Conservation (phyloP, 169 alveolate genomes). For the Babesia caballi region DNA sequence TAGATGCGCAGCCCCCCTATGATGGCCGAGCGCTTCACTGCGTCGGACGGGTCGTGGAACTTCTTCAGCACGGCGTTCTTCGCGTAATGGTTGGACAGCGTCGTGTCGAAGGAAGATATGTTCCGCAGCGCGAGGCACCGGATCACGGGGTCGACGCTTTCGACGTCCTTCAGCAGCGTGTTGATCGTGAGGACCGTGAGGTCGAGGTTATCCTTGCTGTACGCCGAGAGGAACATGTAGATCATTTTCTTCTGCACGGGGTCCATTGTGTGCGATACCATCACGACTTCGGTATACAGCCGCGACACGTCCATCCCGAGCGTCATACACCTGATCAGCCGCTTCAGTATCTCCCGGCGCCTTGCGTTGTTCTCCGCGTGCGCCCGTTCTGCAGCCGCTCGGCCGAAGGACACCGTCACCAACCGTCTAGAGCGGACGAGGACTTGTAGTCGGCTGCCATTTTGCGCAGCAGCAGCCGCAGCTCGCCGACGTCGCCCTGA, state of each 20-base stretch:
- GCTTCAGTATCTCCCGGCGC: conserved; percentile 79
- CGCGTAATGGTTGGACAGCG: conserved; percentile 65
- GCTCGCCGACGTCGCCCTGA: conserved; percentile 66
- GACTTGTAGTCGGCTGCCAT: conserved; percentile 50
- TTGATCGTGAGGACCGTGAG: conserved; percentile 96
- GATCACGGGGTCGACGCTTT: conserved; percentile 93
- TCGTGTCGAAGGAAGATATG: conserved; percentile 90
- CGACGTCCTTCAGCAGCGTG: conserved; percentile 94
- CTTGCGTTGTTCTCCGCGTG: background rate
- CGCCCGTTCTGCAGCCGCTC: background rate
- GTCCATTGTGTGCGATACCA: conserved; percentile 95
- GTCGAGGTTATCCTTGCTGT: conserved; percentile 90
- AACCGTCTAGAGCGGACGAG: conserved; percentile 21
- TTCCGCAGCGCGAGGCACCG: conserved; percentile 96
- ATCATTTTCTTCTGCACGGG: conserved; percentile 98
- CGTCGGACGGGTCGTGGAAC: conserved; percentile 52
- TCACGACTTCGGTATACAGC: conserved; percentile 95
- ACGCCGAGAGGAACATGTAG: conserved; percentile 92
- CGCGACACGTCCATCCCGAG: conserved; percentile 96
- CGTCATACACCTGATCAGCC: conserved; percentile 85
- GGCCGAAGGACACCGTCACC: background rate
- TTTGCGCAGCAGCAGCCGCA: conserved; percentile 45
- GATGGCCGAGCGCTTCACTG: conserved; percentile 61
- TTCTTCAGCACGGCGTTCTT: conserved; percentile 31
- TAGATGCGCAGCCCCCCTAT: conserved; percentile 47